These are phyloP conservation scores for Talaromyces sp. DNA, from an alignment of 2,329 filamentous ascomycete genomes.

Conservation along the genomic window DNA sequence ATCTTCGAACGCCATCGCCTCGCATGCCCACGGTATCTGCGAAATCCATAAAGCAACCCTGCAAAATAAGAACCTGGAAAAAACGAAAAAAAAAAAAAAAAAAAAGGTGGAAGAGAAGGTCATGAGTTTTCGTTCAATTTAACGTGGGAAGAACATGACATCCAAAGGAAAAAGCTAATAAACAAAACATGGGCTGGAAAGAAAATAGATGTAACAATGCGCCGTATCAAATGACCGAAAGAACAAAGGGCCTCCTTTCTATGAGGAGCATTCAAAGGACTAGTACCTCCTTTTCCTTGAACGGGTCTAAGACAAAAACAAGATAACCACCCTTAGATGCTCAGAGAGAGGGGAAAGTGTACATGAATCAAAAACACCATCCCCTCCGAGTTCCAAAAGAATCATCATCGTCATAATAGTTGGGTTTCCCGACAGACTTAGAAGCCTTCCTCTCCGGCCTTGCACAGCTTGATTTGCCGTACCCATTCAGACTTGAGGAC, in stretches of 20 bases:
- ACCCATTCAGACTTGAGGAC: conserved; percentile 99
- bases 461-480: conserved; percentile 94
- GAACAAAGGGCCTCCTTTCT: conserved; percentile 21
- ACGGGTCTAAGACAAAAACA: conserved; percentile 19
- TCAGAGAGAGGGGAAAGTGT: neutral
- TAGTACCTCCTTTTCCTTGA: conserved; percentile 12
- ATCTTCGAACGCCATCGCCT: conserved; percentile 4
- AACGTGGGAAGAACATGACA: conserved; percentile 35
- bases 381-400: conserved; percentile 1
- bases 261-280: conserved; percentile 23
- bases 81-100: neutral
- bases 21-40: neutral
- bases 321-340: conserved; percentile 19
- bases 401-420: neutral
- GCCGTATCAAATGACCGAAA: conserved; percentile 15
- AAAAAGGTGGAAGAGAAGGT: conserved; percentile 22
- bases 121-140: conserved; percentile 45
- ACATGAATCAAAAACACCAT: conserved; percentile 2
- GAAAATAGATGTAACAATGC: conserved; percentile 15
- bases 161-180: conserved; percentile 27
- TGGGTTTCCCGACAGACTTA: conserved; percentile 42
- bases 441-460: conserved; percentile 92
- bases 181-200: conserved; percentile 19
- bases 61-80: neutral
- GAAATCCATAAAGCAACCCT: no score